Conservation (phyloP, 2,329 filamentous ascomycete genomes). For the Alternaria atra region DNA sequence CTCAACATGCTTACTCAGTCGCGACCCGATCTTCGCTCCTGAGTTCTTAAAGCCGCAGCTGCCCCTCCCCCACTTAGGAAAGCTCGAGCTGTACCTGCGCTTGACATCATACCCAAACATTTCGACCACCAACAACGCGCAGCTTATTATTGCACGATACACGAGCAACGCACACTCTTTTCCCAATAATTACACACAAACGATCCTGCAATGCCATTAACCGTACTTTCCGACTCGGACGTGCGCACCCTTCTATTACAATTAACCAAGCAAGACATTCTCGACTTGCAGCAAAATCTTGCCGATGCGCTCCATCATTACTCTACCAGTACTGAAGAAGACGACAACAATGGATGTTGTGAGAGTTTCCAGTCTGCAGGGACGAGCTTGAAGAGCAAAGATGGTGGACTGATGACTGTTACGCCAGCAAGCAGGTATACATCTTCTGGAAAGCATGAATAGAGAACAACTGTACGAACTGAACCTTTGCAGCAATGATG, state of each 20-base stretch:
- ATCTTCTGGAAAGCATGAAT: neutral
- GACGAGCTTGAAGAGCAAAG: conserved; percentile 67
- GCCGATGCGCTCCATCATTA: conserved; percentile 71
- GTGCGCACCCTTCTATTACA: conserved; percentile 65
- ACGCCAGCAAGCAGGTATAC: conserved; percentile 66
- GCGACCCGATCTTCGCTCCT: neutral
- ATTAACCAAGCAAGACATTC: conserved; percentile 65
- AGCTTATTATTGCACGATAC: neutral
- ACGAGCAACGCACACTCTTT: neutral
- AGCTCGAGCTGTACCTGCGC: conserved; percentile 12
- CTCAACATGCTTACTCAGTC: conserved; percentile 20
- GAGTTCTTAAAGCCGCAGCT: conserved; percentile 13
- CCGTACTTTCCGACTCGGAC: conserved; percentile 65
- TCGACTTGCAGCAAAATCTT: conserved; percentile 65
- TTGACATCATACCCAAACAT: conserved; percentile 10
- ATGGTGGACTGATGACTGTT: conserved; percentile 71
- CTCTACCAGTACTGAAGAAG: conserved; percentile 67
- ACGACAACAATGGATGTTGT: conserved; percentile 63
- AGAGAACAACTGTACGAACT: neutral
- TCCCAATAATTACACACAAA: accelerated
- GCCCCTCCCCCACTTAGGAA: conserved; percentile 33
- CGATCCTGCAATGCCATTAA: conserved; percentile 63
- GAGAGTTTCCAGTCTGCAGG: conserved; percentile 69
- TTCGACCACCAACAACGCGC: neutral
- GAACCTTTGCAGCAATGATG: conserved; percentile 56